Conservation (phyloP, 345 rosid species). For the Laguncularia racemosa region DNA sequence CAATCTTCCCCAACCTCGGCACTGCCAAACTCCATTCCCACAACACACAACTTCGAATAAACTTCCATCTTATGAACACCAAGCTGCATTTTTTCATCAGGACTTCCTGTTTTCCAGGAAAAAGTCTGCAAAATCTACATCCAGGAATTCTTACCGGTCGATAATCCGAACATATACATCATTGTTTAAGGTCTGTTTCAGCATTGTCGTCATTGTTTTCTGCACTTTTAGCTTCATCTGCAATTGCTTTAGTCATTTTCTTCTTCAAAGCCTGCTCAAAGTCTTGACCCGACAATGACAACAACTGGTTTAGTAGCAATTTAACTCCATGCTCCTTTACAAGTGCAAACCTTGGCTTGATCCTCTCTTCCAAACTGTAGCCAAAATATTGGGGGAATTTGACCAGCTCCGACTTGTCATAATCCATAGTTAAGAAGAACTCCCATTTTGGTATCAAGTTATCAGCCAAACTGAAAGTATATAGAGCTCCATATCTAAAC, state of each 20-base stretch:
- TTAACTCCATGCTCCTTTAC: constrained; percentile 57
- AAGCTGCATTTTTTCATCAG: no score
- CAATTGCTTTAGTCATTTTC: constrained; percentile 44
- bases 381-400: constrained; percentile 91
- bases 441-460: constrained; percentile 87
- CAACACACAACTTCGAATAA: no score
- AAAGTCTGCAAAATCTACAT: no score
- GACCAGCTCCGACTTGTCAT: constrained; percentile 61
- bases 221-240: no score
- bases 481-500: constrained; percentile 68
- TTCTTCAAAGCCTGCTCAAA: constrained; percentile 53
- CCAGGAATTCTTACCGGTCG: no score
- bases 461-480: constrained; percentile 65
- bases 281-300: constrained; percentile 46
- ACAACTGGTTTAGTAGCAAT: constrained; percentile 62
- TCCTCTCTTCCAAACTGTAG: constrained; percentile 73
- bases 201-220: no score
- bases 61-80: no score
- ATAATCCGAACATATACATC: no score
- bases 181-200: no score
- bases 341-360: constrained; percentile 69
- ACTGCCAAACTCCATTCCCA: no score
- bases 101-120: no score
- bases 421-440: constrained; percentile 80
- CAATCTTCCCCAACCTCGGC: no score